phyloP scores from a whole-genome alignment of 139 green algal species.

The Chloropicon primus region DNA sequence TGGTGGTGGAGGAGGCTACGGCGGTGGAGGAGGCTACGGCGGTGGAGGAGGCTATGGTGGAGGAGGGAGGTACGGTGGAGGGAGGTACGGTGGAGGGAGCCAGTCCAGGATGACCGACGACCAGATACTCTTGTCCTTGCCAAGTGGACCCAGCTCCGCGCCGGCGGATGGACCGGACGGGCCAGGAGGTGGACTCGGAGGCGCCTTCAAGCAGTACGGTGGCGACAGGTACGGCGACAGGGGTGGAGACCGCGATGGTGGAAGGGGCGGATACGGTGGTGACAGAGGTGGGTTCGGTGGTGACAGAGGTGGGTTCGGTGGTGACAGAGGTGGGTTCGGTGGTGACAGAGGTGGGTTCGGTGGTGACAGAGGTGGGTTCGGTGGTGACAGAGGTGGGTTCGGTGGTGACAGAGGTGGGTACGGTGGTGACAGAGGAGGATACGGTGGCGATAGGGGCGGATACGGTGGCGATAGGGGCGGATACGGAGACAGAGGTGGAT shows the following conservation, averaged over 20 bases:
- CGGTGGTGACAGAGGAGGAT: not conserved
- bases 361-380: not conserved
- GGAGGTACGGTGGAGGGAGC: not conserved
- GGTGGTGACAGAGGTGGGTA: not conserved
- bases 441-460: not conserved
- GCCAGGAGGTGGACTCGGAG: not conserved
- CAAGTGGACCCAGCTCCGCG: not conserved
- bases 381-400: not conserved
- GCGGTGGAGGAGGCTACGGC: not conserved
- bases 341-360: not conserved
- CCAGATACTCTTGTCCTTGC: not conserved
- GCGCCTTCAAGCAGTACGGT: not conserved
- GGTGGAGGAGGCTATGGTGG: no score
- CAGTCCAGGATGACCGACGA: not conserved
- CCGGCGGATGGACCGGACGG: not conserved
- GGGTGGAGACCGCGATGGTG: not conserved
- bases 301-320: not conserved
- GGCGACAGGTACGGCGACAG: not conserved
- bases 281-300: not conserved
- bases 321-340: not conserved
- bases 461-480: not conserved
- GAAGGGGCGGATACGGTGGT: not conserved
- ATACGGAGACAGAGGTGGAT: not conserved
- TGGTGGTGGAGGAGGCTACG: not conserved
- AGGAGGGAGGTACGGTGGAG: not conserved